Evolutionary conservation across 2,329 filamentous ascomycete genomes (phyloP), one percentile per base, ranked within the genome.

Genomic region (Penicillium thymicola): DNA sequence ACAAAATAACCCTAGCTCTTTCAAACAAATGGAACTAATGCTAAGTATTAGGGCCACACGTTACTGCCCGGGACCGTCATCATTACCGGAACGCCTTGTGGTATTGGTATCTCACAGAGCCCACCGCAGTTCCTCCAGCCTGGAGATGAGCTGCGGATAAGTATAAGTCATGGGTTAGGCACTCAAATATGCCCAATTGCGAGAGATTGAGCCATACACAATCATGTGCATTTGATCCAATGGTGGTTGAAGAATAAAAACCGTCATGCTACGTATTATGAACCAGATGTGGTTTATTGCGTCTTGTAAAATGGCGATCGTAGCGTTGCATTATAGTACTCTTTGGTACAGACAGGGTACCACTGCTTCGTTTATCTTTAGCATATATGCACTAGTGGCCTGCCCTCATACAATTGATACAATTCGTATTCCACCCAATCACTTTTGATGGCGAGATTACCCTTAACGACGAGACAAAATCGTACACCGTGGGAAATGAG

Each of bases 71-170:
- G 57, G 32, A 61, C 59, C 7, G 48, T 59, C 6, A 59, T 61
- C 37, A 61, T 61, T 27, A 61, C 59, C 5, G 59, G 57, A 10
- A 59, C 59, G 5, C 59, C 57, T 25, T 61, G 57, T 37, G 57
- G 59, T 3, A 61, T 59, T 27, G 54, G 57, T 6, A 51, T 60
- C 16, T 60, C 59, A 21, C 56, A 60, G 38, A 51, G 28, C 10
- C 56, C 53, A n/a, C 56, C 56, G 10, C 40, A 21, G 4, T 60
- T 60, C 21, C 52, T 60, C 9, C 56, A 60, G 11, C 53, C 54
- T 2, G 54, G 54, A 32, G 59, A 61, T 5, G 23, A 55, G 25
- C 37, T 61, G 14, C 27, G 47, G 25, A 47, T 61, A 16, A 53
- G 40, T n/a, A 61, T 58, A 30, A 59, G 57, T 5, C 59, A 61